These are phyloP conservation scores for Lagenidium sp. DNA, from an alignment of 352 stramenopile species.

Conservation along the genomic window DNA sequence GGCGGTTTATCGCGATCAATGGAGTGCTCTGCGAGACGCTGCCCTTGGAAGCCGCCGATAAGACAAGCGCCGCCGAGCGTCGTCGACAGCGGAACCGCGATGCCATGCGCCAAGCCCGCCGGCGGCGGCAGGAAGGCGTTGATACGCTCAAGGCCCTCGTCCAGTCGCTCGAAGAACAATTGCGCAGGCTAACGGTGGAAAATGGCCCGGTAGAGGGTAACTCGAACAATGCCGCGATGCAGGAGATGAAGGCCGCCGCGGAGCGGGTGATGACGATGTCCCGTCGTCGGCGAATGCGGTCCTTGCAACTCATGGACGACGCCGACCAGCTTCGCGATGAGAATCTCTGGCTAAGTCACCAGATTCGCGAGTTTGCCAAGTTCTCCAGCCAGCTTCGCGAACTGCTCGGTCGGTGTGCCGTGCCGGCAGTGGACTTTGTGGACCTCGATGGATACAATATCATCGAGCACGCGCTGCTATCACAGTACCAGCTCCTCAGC, in stretches of 20 bases:
- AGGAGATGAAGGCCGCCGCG: too few species aligned
- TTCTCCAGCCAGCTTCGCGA: background rate
- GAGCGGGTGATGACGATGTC: too few species aligned
- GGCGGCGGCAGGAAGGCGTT: conserved; percentile 15
- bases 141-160: conserved; percentile 19
- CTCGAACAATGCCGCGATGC: too few species aligned
- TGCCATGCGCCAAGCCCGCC: conserved; percentile 29
- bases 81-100: conserved; percentile 31
- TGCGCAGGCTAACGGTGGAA: conserved; percentile 10
- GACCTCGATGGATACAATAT: background rate
- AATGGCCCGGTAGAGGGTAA: background rate
- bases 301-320: too few species aligned
- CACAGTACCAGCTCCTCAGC: conserved; percentile 2
- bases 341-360: background rate
- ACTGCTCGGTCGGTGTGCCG: background rate
- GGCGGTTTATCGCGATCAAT: too few species aligned
- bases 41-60: background rate
- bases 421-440: background rate
- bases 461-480: background rate
- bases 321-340: background rate
- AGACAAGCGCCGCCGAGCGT: conserved; percentile 15
- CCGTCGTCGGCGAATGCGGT: too few species aligned
- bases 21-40: background rate
- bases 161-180: conserved; percentile 17
- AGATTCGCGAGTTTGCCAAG: background rate